Percentiles rank a stretch among this genome's conserved stretches.
Conservation (phyloP, 192 early-diverging fungal species). For the Gonapodya prolifera region DNA sequence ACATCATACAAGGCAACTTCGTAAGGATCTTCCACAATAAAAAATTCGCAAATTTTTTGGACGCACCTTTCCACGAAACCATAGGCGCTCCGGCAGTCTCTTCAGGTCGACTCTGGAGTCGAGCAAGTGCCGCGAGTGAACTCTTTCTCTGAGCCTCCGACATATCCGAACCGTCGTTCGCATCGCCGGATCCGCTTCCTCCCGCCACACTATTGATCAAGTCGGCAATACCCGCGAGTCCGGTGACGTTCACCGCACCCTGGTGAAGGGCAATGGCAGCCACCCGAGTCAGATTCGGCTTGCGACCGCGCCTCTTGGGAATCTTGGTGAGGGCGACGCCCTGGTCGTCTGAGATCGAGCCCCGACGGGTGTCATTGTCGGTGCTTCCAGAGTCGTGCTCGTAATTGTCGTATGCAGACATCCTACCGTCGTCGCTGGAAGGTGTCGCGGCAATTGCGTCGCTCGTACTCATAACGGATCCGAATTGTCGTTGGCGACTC, state of each 20-base stretch:
- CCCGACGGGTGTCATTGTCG: background rate
- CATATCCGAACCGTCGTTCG: background rate
- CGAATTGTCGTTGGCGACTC: background rate
- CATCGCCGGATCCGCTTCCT: background rate
- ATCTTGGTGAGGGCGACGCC: background rate
- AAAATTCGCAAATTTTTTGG: no score
- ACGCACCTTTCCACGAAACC: constrained; percentile 5
- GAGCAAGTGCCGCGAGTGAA: background rate
- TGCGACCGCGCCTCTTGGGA: background rate
- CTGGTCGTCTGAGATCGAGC: background rate
- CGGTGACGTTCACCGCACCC: background rate
- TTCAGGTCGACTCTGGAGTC: background rate
- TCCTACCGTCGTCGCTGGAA: background rate
- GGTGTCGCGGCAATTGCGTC: background rate
- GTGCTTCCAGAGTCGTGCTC: background rate
- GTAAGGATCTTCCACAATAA: no score
- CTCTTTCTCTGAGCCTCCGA: background rate
- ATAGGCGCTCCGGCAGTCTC: constrained; percentile 3
- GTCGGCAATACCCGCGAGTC: background rate
- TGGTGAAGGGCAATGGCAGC: background rate
- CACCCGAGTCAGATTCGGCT: background rate
- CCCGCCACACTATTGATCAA: background rate
- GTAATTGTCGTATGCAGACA: background rate
- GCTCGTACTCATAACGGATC: background rate
- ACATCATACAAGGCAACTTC: background rate